Conservation (phyloP, 129 eudicot genomes). For the Rutidosis leptorrhynchoides region DNA sequence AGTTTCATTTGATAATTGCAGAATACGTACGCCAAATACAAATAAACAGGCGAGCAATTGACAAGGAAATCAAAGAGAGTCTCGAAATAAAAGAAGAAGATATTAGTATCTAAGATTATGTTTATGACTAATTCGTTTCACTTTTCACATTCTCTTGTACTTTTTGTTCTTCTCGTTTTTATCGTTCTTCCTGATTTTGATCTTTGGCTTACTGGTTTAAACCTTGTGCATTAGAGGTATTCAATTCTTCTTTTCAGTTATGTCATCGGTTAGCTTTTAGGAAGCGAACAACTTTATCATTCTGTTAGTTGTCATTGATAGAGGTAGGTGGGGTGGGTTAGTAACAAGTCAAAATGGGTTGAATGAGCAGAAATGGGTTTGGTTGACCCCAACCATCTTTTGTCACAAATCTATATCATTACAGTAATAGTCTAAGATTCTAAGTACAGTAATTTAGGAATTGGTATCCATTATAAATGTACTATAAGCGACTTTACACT, state of each 20-base stretch:
- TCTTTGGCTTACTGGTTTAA: conserved; percentile 22
- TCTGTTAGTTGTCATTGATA: background rate
- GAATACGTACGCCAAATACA: conserved; percentile 69
- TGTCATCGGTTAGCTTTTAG: background rate
- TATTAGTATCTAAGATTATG: conserved; percentile 34
- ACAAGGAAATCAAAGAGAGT: conserved; percentile 36
- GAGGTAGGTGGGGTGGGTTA: background rate
- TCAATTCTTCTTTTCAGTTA: background rate
- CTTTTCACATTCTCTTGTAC: background rate
- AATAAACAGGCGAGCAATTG: conserved; percentile 53
- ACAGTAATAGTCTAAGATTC: background rate
- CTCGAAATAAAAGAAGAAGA: conserved; percentile 46
- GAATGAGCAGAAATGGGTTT: background rate
- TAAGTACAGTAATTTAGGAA: background rate
- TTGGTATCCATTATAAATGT: background rate
- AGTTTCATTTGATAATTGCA: conserved; percentile 60
- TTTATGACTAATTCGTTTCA: conserved; percentile 8
- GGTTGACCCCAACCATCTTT: background rate
- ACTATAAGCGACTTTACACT: background rate
- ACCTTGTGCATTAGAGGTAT: conserved; percentile 34
- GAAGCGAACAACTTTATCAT: background rate
- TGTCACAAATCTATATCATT: background rate
- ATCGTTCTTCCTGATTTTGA: conserved; percentile 28
- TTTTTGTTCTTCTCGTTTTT: conserved; percentile 2
- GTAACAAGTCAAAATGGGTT: background rate